Percentiles rank a stretch among this genome's conserved stretches.
Evolutionary conservation across 805 yeast genomes (phyloP).

Genomic region (Yamadazyma insecticola): DNA sequence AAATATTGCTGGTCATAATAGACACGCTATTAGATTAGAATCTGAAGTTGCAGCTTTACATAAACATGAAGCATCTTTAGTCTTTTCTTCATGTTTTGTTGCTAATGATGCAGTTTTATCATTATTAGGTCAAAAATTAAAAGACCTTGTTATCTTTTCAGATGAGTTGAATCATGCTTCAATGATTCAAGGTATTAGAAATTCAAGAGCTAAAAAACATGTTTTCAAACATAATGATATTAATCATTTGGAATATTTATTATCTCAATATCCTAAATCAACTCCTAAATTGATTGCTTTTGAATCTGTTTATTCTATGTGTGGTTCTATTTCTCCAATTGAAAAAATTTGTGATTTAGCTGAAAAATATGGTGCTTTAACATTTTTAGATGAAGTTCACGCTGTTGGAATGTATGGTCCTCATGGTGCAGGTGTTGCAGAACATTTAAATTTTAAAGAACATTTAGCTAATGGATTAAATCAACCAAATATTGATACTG

Average conservation of each 20-base stretch:
- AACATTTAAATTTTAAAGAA: constrained; percentile 84
- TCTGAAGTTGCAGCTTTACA: constrained; percentile 84
- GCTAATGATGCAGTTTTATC: constrained; percentile 95
- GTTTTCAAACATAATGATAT: constrained; percentile 90
- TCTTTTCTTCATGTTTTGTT: constrained; percentile 91
- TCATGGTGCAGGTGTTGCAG: constrained; percentile 99
- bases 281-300: constrained; percentile 94
- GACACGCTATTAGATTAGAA: constrained; percentile 84
- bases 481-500: constrained; percentile 45
- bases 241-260: constrained; percentile 71
- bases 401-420: constrained; percentile 99
- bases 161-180: constrained; percentile 96
- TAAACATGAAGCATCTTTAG: constrained; percentile 91
- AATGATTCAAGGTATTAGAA: constrained; percentile 93
- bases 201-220: constrained; percentile 84
- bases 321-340: constrained; percentile 95
- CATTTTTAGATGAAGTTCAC: constrained; percentile 97
- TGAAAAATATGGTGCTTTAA: constrained; percentile 94
- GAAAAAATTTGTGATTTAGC: constrained; percentile 92
- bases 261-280: constrained; percentile 77
- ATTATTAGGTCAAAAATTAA: constrained; percentile 84
- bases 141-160: constrained; percentile 84
- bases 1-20: constrained; percentile 96
- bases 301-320: constrained; percentile 97
- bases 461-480: constrained; percentile 67